Evolutionary conservation across 2,329 filamentous ascomycete genomes (phyloP).

Genomic region (Xylariales sp.): DNA sequence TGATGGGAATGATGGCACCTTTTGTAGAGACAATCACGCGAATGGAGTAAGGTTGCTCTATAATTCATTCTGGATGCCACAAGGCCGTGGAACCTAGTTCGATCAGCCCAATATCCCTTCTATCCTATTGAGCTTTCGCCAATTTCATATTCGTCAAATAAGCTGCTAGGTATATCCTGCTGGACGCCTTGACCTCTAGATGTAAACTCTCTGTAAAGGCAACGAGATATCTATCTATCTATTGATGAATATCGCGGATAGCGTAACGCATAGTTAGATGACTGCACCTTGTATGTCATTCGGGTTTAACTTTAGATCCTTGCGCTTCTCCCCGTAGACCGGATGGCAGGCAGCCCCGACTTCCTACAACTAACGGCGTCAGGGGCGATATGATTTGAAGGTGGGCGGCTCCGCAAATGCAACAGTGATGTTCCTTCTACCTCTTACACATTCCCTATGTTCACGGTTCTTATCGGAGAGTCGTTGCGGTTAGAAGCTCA

Average conservation of each 20-base stretch:
- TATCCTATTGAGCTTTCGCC: not conserved
- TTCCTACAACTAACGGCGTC: not conserved
- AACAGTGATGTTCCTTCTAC: no score
- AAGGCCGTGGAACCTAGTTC: not conserved
- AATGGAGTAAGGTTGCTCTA: not conserved
- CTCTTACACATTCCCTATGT: no score
- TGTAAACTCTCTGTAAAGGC: not conserved
- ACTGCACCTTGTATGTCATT: not conserved
- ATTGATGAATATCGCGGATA: no score
- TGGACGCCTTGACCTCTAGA: not conserved
- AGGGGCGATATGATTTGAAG: no score
- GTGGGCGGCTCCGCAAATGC: no score
- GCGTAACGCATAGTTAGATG: not conserved
- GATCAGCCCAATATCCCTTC: constrained; percentile 3
- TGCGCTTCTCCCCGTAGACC: not conserved
- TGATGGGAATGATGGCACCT: not conserved
- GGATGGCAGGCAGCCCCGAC: not conserved
- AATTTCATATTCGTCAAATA: not conserved
- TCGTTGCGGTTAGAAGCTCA: no score
- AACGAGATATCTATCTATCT: not conserved
- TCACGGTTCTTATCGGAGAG: no score
- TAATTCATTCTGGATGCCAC: not conserved
- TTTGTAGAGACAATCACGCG: no score
- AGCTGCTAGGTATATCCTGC: not conserved
- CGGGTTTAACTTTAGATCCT: not conserved